Conservation (phyloP, 1,284 basidiomycete genomes). For the Rhodotorula sp. region DNA sequence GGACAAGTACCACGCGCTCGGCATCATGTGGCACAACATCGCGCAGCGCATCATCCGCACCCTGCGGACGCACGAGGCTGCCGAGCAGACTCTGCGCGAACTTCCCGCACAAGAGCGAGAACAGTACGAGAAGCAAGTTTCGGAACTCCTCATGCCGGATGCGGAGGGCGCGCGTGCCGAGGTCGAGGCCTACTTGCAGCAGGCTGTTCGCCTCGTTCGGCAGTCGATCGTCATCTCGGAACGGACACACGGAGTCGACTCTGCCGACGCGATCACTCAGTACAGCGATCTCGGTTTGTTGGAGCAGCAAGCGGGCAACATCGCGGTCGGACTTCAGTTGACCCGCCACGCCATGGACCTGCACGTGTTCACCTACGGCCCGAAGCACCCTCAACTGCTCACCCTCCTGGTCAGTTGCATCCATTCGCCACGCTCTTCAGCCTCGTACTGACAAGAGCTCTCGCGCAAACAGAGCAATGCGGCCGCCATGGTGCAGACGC, state of each 20-base stretch:
- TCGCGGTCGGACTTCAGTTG: constrained; percentile 53
- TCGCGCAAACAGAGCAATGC: constrained; percentile 26
- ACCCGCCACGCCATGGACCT: constrained; percentile 57
- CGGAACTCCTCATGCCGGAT: constrained; percentile 34
- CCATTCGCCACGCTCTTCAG: not conserved
- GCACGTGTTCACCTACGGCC: constrained; percentile 57
- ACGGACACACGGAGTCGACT: constrained; percentile 58
- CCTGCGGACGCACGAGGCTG: constrained; percentile 40
- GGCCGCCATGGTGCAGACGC: constrained; percentile 27
- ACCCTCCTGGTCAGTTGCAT: constrained; percentile 53
- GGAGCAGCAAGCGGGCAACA: constrained; percentile 53
- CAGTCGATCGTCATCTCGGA: constrained; percentile 60
- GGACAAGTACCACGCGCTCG: constrained; percentile 51
- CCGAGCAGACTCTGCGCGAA: constrained; percentile 34
- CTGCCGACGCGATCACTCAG: constrained; percentile 57
- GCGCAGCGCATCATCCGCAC: constrained; percentile 30
- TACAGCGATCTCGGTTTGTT: constrained; percentile 61
- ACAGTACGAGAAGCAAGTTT: constrained; percentile 26
- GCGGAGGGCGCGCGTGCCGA: constrained; percentile 40
- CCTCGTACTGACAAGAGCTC: not conserved
- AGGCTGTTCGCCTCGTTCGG: constrained; percentile 56
- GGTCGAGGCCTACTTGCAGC: constrained; percentile 50
- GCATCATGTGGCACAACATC: constrained; percentile 41
- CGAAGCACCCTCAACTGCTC: constrained; percentile 55
- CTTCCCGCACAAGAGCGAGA: constrained; percentile 27